phyloP scores from a whole-genome alignment of 2,329 filamentous ascomycete species.

The Aspergillus arachidicola region DNA sequence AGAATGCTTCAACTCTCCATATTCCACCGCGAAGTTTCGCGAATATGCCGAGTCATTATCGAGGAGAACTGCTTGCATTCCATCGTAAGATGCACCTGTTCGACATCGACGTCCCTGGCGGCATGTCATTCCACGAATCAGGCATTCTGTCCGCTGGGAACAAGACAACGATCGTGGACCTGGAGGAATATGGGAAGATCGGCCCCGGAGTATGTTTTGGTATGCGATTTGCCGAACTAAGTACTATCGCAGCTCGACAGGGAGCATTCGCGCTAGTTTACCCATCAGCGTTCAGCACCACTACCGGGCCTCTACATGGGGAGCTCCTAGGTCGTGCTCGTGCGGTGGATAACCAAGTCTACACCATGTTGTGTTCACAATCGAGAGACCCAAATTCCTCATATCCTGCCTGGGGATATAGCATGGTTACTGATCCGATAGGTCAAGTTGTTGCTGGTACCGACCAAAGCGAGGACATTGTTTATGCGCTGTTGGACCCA shows the following conservation, averaged over 20 bases:
- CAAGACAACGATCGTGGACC: conserved; percentile 79
- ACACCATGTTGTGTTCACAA: conserved; percentile 89
- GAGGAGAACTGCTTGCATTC: conserved; percentile 76
- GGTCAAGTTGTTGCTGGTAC: conserved; percentile 80
- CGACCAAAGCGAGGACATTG: conserved; percentile 74
- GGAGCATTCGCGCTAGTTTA: conserved; percentile 89
- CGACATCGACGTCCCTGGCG: conserved; percentile 95
- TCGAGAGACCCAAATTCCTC: conserved; percentile 74
- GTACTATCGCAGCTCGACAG: conserved; percentile 80
- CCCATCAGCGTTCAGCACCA: conserved; percentile 95
- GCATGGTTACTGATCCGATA: conserved; percentile 83
- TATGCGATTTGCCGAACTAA: conserved; percentile 91
- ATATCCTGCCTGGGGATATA: conserved; percentile 93
- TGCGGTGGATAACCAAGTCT: conserved; percentile 91
- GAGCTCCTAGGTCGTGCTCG: conserved; percentile 76
- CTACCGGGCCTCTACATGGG: conserved; percentile 93
- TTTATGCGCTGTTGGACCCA: conserved; percentile 70
- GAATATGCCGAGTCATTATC: conserved; percentile 89
- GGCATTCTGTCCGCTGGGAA: conserved; percentile 86
- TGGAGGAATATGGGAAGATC: conserved; percentile 85
- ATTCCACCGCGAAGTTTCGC: conserved; percentile 88
- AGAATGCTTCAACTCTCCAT: conserved; percentile 99
- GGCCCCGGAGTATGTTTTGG: conserved; percentile 96
- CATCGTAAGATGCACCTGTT: conserved; percentile 96
- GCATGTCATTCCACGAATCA: conserved; percentile 87